These are phyloP conservation scores for Exophiala alcalophila DNA, from an alignment of 2,329 filamentous ascomycete genomes.

Conservation along the genomic window DNA sequence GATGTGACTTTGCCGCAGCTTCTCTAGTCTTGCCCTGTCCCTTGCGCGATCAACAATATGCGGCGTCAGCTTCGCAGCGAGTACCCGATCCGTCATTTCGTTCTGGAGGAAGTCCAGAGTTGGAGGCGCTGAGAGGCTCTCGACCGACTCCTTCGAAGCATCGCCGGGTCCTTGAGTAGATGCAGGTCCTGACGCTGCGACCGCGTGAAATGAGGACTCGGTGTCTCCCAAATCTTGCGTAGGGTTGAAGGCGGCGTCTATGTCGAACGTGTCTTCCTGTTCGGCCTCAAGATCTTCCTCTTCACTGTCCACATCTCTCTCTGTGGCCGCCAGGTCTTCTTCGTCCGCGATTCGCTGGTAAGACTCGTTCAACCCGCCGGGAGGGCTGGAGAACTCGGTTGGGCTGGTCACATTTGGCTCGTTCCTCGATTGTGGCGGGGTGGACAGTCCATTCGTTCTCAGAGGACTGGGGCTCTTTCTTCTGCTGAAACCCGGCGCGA, in stretches of 20 bases:
- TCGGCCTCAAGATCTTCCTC: constrained; percentile 33
- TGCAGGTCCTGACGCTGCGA: constrained; percentile 17
- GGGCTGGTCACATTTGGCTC: constrained; percentile 33
- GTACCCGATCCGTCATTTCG: constrained; percentile 35
- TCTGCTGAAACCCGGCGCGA: constrained; percentile 18
- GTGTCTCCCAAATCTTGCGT: neutral
- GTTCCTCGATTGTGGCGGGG: constrained; percentile 26
- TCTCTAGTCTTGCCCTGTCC: constrained; percentile 38
- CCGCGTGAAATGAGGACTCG: neutral
- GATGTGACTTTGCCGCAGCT: constrained; percentile 22
- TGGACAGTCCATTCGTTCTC: constrained; percentile 21
- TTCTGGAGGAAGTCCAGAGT: constrained; percentile 36
- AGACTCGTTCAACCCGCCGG: constrained; percentile 37
- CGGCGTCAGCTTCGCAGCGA: constrained; percentile 37
- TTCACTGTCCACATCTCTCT: constrained; percentile 29
- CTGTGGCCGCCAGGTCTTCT: constrained; percentile 37
- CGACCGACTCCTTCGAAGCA: constrained; percentile 26
- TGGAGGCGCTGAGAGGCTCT: constrained; percentile 30
- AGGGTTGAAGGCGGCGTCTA: constrained; percentile 5
- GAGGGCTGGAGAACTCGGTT: constrained; percentile 36
- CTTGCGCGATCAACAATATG: constrained; percentile 36
- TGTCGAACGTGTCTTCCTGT: constrained; percentile 12
- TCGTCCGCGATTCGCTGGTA: constrained; percentile 42
- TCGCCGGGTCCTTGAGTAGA: constrained; percentile 20
- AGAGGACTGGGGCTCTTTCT: constrained; percentile 35